Conservation (phyloP, 2,329 filamentous ascomycete species). For the Colletotrichum incanum region DNA sequence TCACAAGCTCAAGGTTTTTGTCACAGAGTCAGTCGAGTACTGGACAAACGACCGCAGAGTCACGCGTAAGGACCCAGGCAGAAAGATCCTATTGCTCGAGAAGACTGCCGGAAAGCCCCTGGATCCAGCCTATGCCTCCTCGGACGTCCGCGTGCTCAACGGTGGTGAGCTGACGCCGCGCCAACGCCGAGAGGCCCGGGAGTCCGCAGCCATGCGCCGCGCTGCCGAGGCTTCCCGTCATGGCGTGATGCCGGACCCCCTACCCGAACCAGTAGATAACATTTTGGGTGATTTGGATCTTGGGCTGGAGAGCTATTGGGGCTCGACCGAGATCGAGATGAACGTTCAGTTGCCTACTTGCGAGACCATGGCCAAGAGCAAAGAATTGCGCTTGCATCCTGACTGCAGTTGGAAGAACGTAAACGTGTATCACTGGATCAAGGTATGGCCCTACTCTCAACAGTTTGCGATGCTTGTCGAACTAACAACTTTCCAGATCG, state of each 20-base stretch:
- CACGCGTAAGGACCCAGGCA: constrained; percentile 85
- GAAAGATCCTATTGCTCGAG: constrained; percentile 90
- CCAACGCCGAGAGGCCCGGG: constrained; percentile 64
- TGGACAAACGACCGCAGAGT: constrained; percentile 90
- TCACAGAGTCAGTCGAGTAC: constrained; percentile 93
- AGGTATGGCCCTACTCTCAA: constrained; percentile 69
- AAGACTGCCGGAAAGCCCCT: constrained; percentile 87
- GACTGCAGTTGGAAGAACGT: constrained; percentile 96
- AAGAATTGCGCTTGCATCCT: constrained; percentile 78
- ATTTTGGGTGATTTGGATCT: constrained; percentile 85
- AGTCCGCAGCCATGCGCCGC: constrained; percentile 64
- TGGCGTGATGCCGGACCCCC: constrained; percentile 56
- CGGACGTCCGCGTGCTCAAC: constrained; percentile 82
- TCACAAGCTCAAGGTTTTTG: constrained; percentile 91
- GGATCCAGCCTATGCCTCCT: constrained; percentile 80
- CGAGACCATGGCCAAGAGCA: constrained; percentile 85
- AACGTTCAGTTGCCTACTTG: constrained; percentile 93
- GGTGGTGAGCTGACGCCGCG: constrained; percentile 81
- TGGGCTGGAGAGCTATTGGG: constrained; percentile 80
- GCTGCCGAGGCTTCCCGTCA: constrained; percentile 67
- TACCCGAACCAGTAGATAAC: constrained; percentile 75
- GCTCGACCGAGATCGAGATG: constrained; percentile 94
- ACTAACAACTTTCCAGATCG: constrained; percentile 72
- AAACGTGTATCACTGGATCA: constrained; percentile 96
- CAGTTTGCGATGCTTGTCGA: background rate